Conservation (phyloP, 805 yeast species). For the Grigorovia humatica region DNA sequence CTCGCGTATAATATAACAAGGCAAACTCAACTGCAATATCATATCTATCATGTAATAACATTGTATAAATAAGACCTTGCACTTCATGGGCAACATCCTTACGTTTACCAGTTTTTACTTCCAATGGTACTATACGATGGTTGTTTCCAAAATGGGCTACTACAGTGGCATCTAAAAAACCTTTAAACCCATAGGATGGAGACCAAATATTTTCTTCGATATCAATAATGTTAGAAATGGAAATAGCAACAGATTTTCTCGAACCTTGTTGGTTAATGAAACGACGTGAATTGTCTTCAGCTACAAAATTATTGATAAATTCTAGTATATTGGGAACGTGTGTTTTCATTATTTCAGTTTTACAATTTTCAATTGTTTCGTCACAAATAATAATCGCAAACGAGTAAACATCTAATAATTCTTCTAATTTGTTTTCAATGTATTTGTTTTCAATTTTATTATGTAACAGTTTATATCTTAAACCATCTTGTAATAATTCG, state of each 20-base stretch:
- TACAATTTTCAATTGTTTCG: conserved; percentile 36
- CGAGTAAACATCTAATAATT: conserved; percentile 33
- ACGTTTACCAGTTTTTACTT: conserved; percentile 74
- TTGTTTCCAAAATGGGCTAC: conserved; percentile 41
- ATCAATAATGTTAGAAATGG: conserved; percentile 59
- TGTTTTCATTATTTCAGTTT: conserved; percentile 31
- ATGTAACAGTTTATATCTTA: conserved; percentile 27
- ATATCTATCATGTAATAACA: conserved; percentile 72
- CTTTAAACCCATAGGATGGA: conserved; percentile 80
- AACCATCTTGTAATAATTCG: conserved; percentile 46
- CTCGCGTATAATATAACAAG: conserved; percentile 64
- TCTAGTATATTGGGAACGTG: conserved; percentile 43
- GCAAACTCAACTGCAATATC: conserved; percentile 54
- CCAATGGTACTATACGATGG: conserved; percentile 64
- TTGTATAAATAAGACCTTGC: conserved; percentile 73
- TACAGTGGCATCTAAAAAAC: conserved; percentile 80
- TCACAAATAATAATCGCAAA: conserved; percentile 49
- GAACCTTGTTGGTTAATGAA: conserved; percentile 21
- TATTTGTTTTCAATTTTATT: conserved; percentile 21
- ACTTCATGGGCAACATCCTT: conserved; percentile 65
- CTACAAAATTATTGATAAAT: conserved; percentile 43
- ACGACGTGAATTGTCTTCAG: conserved; percentile 21
- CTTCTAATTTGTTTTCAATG: conserved; percentile 29
- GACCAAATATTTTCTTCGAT: conserved; percentile 91
- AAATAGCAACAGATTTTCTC: conserved; percentile 32